Conservation (phyloP, 768 basidiomycete genomes). For the Strobilomyces confusus region DNA sequence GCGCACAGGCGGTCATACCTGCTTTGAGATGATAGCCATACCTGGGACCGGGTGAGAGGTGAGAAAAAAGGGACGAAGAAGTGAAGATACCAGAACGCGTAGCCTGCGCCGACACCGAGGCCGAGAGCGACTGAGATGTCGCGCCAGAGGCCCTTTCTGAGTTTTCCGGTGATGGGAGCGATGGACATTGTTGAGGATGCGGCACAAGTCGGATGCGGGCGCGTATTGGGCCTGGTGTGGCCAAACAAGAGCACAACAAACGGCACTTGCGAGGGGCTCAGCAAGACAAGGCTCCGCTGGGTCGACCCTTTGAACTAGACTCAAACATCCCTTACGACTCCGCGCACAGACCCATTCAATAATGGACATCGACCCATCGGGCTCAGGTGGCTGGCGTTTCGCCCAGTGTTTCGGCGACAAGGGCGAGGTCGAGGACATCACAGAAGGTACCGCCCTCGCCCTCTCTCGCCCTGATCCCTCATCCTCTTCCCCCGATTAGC, state of each 20-base stretch:
- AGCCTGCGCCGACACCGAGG: slow-evolving; percentile 70
- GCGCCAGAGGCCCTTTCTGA: slow-evolving; percentile 89
- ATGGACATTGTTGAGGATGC: slow-evolving; percentile 60
- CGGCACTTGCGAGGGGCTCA: slow-evolving; percentile 15
- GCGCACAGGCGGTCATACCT: slow-evolving; percentile 44
- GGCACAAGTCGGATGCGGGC: slow-evolving; percentile 26
- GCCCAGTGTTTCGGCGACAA: slow-evolving; percentile 99
- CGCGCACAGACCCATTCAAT: slow-evolving; percentile 13
- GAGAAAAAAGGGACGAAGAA: slow-evolving; percentile 12
- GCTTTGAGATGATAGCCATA: slow-evolving; percentile 76
- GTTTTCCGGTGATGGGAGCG: slow-evolving; percentile 89
- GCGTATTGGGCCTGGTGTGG: slow-evolving; percentile 2
- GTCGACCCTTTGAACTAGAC: slow-evolving; percentile 19
- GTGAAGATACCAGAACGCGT: slow-evolving; percentile 74
- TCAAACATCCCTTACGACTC: slow-evolving; percentile 6
- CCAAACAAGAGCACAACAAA: slow-evolving; percentile 34
- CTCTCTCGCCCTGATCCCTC: slow-evolving; percentile 9
- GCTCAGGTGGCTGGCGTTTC: slow-evolving; percentile 94
- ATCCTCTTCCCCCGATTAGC: slow-evolving; percentile 48
- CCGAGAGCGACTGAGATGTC: slow-evolving; percentile 74
- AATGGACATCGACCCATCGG: slow-evolving; percentile 83
- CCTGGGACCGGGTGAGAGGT: slow-evolving; percentile 44
- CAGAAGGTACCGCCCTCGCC: slow-evolving; percentile 68
- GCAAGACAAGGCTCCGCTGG: slow-evolving; percentile 9
- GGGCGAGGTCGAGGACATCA: slow-evolving; percentile 98